phyloP scores from a whole-genome alignment of 805 yeast species.

The Dipodascus geniculatus region DNA sequence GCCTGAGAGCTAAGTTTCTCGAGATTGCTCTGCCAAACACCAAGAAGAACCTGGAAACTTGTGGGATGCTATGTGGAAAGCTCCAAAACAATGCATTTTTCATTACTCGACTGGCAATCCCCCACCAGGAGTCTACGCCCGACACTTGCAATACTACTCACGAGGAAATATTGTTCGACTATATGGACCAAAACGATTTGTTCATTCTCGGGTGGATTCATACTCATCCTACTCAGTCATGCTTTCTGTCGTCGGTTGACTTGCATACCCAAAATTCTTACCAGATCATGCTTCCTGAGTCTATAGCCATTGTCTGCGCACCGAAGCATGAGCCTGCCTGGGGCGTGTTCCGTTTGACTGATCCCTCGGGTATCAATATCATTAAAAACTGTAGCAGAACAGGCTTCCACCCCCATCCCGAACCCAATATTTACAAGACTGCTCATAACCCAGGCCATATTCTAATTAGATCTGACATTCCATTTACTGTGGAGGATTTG shows the following conservation, averaged over 20 bases:
- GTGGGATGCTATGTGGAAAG: conserved; percentile 56
- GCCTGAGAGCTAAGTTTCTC: conserved; percentile 34
- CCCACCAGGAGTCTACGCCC: conserved; percentile 49
- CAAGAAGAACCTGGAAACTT: conserved; percentile 41
- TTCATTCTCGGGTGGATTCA: conserved; percentile 68
- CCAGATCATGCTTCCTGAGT: conserved; percentile 59
- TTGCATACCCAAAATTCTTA: conserved; percentile 58
- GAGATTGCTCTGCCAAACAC: conserved; percentile 41
- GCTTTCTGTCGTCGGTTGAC: conserved; percentile 55
- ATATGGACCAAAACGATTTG: conserved; percentile 41
- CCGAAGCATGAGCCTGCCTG: conserved; percentile 37
- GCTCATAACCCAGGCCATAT: conserved; percentile 44
- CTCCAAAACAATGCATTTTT: conserved; percentile 51
- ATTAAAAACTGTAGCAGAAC: conserved; percentile 38
- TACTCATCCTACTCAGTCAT: conserved; percentile 65
- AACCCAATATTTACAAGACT: conserved; percentile 36
- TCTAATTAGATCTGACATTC: conserved; percentile 32
- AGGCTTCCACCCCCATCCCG: conserved; percentile 54
- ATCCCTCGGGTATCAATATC: conserved; percentile 50
- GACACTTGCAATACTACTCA: conserved; percentile 52
- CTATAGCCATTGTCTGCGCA: conserved; percentile 56
- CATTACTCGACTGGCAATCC: conserved; percentile 49
- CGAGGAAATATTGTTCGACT: conserved; percentile 47
- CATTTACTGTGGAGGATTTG: conserved; percentile 39
- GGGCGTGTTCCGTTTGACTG: conserved; percentile 51